Evolutionary conservation across 768 basidiomycete species (phyloP).

Genomic region (Kwoniella bestiolae): DNA sequence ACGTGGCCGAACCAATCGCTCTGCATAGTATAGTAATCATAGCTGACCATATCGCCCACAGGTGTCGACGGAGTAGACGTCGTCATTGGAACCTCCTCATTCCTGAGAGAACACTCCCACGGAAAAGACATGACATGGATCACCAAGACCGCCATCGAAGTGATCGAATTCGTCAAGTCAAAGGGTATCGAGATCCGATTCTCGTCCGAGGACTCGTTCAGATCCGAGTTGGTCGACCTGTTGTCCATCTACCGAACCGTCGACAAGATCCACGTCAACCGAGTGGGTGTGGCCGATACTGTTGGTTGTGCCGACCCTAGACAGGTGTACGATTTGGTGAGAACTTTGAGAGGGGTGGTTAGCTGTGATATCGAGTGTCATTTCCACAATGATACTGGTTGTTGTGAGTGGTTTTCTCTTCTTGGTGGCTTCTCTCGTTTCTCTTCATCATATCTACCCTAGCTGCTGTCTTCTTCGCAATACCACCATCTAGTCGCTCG

Average conservation of each 20-base stretch:
- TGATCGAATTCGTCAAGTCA: conserved; percentile 98
- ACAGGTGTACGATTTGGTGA: conserved; percentile 97
- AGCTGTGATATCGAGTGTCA: conserved; percentile 97
- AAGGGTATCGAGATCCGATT: conserved; percentile 99
- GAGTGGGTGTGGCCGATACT: conserved; percentile 98
- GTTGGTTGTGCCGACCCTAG: conserved; percentile 98
- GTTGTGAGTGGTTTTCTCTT: no score
- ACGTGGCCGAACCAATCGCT: no score
- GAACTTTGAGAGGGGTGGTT: conserved; percentile 94
- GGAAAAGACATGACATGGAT: conserved; percentile 99
- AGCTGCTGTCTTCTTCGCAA: no score
- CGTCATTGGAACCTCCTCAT: conserved; percentile 98
- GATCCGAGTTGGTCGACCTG: conserved; percentile 97
- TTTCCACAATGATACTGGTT: conserved; percentile 91
- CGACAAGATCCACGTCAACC: conserved; percentile 98
- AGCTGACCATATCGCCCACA: no score
- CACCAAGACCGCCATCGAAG: conserved; percentile 95
- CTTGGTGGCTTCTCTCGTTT: no score
- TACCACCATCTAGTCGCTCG: no score
- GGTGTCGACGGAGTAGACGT: conserved; percentile 99
- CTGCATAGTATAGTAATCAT: no score
- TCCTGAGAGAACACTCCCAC: conserved; percentile 98
- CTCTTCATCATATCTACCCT: neutral
- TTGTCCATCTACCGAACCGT: conserved; percentile 99
- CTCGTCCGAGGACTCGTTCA: conserved; percentile 99